Evolutionary conservation across 805 yeast genomes (phyloP), one percentile per base, ranked within the genome.

Genomic region (Scheffersomyces spartinae): DNA sequence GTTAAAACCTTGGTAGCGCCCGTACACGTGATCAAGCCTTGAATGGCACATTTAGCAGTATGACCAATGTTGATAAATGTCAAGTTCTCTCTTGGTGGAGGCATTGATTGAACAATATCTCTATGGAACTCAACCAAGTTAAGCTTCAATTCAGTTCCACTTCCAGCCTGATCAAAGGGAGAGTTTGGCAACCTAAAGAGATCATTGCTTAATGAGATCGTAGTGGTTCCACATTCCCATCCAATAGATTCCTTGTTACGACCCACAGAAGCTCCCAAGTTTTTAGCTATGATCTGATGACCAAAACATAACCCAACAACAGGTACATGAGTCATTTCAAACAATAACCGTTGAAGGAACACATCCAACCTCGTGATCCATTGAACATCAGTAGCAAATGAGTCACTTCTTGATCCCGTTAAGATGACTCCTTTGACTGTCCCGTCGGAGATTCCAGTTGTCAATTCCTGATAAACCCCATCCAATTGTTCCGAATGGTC

Each of bases 221-320:
- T 54, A 9, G 65, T 56, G 4, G 69, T 56, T 0, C 94, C 86
- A 13, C 68, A 54, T 47, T 85, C 95, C 79, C 85, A 74, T 2
- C 91, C 91, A 23, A 49, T 36, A 1, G 63, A 63, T 7, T 45
- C 28, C 5, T 36, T 24, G 45, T 72, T 79, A 30, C 71, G 55
- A 7, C 52, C 68, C 3, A 79, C 79, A 23, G 49, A 50, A 13
- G 68, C 66, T 3, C 83, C 88, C 23, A 81, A 47, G 5, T 79
- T 72, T 27, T 77, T 65, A 1, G 73, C 75, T 9, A 84, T 47
- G 13, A 82, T 61, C 45, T 84, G 95, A 49, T 85, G 95, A 5
- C 95, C 95, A 45, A 83, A 84, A 48, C 95, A 84, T 21, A 84
- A 56, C 3, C 94, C 93, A 5, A 70, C 64, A 4, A 73, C 30